Percentiles rank a stretch among this genome's conserved stretches.
phyloP scores from a whole-genome alignment of 768 basidiomycete species.

The Clitopilus passeckerianus region DNA sequence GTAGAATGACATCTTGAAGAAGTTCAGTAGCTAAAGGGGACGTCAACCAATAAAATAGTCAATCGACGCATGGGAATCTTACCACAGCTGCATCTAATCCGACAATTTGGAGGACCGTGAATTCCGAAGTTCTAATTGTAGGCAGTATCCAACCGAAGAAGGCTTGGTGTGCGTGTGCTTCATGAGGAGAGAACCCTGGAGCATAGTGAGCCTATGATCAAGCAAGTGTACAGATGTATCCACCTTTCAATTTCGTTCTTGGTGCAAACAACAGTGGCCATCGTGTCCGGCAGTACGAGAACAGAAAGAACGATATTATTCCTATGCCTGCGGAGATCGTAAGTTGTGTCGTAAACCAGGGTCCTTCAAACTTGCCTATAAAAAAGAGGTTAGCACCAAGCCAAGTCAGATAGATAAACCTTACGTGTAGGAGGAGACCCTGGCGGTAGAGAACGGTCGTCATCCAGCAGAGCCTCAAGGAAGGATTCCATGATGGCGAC shows the following conservation, averaged over 20 bases:
- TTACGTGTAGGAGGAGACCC: slow-evolving; percentile 24
- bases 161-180: slow-evolving; percentile 79
- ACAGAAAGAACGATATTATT: slow-evolving; percentile 73
- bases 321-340: slow-evolving; percentile 76
- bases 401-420: background rate
- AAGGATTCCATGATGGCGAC: slow-evolving; percentile 11
- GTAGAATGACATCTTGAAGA: slow-evolving; percentile 93
- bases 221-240: slow-evolving; percentile 3
- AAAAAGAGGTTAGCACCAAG: background rate
- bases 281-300: slow-evolving; percentile 82
- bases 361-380: slow-evolving; percentile 68
- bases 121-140: slow-evolving; percentile 86
- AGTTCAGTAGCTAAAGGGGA: slow-evolving; percentile 70
- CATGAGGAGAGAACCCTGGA: slow-evolving; percentile 88
- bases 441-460: slow-evolving; percentile 28
- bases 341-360: slow-evolving; percentile 94
- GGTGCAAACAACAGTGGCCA: slow-evolving; percentile 92
- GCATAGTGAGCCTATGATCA: background rate
- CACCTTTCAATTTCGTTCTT: slow-evolving; percentile 91
- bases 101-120: slow-evolving; percentile 91
- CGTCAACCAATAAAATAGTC: background rate
- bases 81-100: slow-evolving; percentile 96
- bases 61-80: slow-evolving; percentile 23
- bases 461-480: slow-evolving; percentile 24
- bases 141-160: slow-evolving; percentile 98